These are phyloP conservation scores for Kregervanrija fluxuum DNA, from an alignment of 805 yeast genomes.

Conservation along the genomic window DNA sequence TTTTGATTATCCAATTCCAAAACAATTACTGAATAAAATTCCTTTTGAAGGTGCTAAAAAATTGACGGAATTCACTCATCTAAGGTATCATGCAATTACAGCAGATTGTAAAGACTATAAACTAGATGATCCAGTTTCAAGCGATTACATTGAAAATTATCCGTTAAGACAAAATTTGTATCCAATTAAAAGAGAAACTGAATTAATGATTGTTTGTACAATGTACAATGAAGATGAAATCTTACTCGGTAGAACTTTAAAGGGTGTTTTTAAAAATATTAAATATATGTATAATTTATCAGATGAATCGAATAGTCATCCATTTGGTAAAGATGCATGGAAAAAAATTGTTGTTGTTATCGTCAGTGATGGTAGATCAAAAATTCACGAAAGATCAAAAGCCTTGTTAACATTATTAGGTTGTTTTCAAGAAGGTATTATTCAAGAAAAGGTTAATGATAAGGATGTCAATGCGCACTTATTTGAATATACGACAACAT, in stretches of 20 bases:
- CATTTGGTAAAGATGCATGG: constrained; percentile 94
- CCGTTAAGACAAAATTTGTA: constrained; percentile 72
- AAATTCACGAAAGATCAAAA: constrained; percentile 70
- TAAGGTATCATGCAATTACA: constrained; percentile 91
- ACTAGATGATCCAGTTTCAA: constrained; percentile 38
- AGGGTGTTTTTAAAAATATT: constrained; percentile 86
- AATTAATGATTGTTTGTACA: constrained; percentile 80
- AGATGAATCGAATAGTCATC: constrained; percentile 41
- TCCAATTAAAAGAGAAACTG: constrained; percentile 70
- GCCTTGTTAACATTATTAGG: constrained; percentile 81
- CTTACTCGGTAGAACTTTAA: constrained; percentile 72
- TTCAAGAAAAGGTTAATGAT: constrained; percentile 82
- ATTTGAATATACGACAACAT: constrained; percentile 87
- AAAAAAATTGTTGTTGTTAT: constrained; percentile 83
- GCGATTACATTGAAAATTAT: constrained; percentile 21
- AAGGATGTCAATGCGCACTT: constrained; percentile 77
- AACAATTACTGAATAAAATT: constrained; percentile 44
- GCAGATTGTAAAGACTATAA: constrained; percentile 77
- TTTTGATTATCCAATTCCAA: constrained; percentile 80
- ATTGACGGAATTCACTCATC: constrained; percentile 53
- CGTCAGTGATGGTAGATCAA: constrained; percentile 85
- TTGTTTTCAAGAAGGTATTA: constrained; percentile 88
- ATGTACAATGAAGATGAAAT: constrained; percentile 88
- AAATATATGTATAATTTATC: constrained; percentile 52
- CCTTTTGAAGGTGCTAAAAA: constrained; percentile 33